phyloP scores from a whole-genome alignment of 2,329 filamentous ascomycete genomes.

The Stachybotrys chartarum region DNA sequence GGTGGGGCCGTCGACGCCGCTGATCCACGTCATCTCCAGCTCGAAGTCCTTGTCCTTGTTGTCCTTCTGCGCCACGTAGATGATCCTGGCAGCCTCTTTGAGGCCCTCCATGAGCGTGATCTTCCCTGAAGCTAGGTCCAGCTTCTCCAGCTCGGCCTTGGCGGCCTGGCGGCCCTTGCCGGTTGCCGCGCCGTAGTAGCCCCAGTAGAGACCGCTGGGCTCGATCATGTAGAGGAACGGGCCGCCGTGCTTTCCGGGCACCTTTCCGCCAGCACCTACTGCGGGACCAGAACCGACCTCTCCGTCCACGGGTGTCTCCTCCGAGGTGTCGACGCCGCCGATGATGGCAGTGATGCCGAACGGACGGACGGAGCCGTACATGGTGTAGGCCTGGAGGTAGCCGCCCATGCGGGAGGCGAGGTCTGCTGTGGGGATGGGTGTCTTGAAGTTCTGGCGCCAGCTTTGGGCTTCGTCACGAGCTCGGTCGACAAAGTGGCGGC shows the following conservation, averaged over 20 bases:
- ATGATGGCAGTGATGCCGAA: conserved; percentile 96
- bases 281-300: conserved; percentile 78
- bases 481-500: conserved; percentile 88
- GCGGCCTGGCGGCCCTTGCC: conserved; percentile 95
- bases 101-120: conserved; percentile 81
- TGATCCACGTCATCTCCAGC: conserved; percentile 99
- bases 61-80: conserved; percentile 95
- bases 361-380: conserved; percentile 92
- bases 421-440: conserved; percentile 80
- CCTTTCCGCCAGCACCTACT: conserved; percentile 78
- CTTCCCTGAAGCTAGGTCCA: conserved; percentile 72
- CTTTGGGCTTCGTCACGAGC: conserved; percentile 87
- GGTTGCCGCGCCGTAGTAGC: conserved; percentile 95
- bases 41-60: conserved; percentile 99
- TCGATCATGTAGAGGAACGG: conserved; percentile 99
- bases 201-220: conserved; percentile 95
- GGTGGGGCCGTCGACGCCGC: conserved; percentile 73
- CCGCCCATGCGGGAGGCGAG: conserved; percentile 90
- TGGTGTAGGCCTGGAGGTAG: conserved; percentile 94
- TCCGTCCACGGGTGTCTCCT: conserved; percentile 78
- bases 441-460: conserved; percentile 93
- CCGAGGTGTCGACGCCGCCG: conserved; percentile 86
- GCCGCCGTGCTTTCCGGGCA: conserved; percentile 68
- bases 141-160: conserved; percentile 97
- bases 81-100: conserved; percentile 94